Percentiles rank a stretch among this genome's conserved stretches.
Evolutionary conservation across 192 early-diverging fungal species (phyloP).

Genomic region (Haplosporangium gracile): DNA sequence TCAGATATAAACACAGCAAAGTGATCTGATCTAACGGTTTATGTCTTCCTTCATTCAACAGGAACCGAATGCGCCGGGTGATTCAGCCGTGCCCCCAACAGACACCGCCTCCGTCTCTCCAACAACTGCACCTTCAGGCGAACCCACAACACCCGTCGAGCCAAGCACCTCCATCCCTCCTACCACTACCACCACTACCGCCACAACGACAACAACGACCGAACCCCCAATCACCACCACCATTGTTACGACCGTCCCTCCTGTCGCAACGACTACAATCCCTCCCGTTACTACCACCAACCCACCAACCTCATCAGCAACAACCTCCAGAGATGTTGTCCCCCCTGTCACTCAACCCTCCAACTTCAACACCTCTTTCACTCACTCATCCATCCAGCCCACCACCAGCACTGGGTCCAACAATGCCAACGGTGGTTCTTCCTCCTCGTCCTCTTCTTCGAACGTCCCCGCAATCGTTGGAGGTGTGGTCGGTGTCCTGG

Average conservation of each 20-base stretch:
- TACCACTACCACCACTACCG: background rate
- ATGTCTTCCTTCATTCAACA: background rate
- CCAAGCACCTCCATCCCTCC: background rate
- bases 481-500: conserved; percentile 29
- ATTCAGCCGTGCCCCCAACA: background rate
- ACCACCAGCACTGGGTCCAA: conserved; percentile 2
- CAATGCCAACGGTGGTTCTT: conserved; percentile 9
- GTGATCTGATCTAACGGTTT: background rate
- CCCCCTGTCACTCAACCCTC: background rate
- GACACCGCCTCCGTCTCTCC: background rate
- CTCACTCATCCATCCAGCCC: background rate
- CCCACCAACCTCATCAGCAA: background rate
- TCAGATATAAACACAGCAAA: background rate
- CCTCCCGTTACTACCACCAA: background rate
- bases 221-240: background rate
- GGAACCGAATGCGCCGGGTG: background rate
- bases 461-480: conserved; percentile 37
- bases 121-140: too few species aligned
- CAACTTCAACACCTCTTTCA: background rate
- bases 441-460: conserved; percentile 9
- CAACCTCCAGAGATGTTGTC: background rate
- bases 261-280: background rate
- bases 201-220: background rate
- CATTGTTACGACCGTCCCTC: background rate
- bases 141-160: background rate